Conservation (phyloP, 352 stramenopile species). For the Elongisporangium senticosum region DNA sequence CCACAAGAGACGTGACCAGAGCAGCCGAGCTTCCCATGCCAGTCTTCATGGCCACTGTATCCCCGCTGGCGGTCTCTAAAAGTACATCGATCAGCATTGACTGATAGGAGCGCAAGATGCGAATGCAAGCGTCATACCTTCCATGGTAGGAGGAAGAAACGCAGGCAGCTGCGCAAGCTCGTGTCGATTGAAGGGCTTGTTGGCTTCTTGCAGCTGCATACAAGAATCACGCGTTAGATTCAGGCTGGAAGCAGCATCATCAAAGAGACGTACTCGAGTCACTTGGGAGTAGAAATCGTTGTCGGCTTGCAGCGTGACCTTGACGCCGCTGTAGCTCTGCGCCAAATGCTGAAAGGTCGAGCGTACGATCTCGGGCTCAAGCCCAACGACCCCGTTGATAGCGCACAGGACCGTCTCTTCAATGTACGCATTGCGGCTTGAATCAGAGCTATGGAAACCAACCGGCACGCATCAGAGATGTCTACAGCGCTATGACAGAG, state of each 20-base stretch:
- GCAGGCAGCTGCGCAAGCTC: constrained; percentile 69
- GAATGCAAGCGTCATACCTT: constrained; percentile 19
- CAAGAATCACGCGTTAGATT: neutral
- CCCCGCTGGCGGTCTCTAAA: constrained; percentile 29
- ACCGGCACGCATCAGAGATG: neutral
- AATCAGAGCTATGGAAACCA: constrained; percentile 17
- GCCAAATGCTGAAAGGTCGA: constrained; percentile 21
- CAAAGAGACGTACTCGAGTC: constrained; percentile 23
- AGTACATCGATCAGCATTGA: neutral
- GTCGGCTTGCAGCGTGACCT: constrained; percentile 88
- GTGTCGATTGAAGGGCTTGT: constrained; percentile 43
- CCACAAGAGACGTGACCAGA: constrained; percentile 93
- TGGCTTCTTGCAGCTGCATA: constrained; percentile 60
- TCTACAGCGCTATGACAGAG: no score
- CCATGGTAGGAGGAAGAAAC: constrained; percentile 79
- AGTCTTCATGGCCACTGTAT: constrained; percentile 88
- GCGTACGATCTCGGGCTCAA: constrained; percentile 18
- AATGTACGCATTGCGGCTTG: constrained; percentile 84
- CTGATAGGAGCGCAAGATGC: neutral
- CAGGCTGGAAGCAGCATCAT: neutral
- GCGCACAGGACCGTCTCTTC: constrained; percentile 85
- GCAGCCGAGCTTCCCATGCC: constrained; percentile 95
- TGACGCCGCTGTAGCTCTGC: constrained; percentile 20
- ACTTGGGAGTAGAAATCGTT: constrained; percentile 98
- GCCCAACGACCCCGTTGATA: constrained; percentile 50